phyloP scores from a whole-genome alignment of 805 yeast species.

The Cyberlindnera xylosilytica region DNA sequence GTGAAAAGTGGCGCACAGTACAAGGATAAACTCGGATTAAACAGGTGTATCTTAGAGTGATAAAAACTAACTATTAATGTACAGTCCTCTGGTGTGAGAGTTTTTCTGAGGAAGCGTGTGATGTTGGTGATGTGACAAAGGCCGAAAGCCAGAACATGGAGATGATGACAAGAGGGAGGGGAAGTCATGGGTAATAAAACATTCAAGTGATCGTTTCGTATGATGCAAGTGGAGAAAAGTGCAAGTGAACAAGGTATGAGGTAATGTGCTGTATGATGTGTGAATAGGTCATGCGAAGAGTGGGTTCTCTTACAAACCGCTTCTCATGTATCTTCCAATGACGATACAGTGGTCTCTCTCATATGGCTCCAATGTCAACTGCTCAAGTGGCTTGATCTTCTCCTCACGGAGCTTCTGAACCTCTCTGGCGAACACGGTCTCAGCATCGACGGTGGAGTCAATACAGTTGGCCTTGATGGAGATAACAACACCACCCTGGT shows the following conservation, averaged over 20 bases:
- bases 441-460: constrained; percentile 99
- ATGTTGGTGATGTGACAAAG: not conserved
- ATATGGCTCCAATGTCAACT: constrained; percentile 97
- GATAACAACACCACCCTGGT: constrained; percentile 97
- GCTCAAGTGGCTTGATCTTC: constrained; percentile 97
- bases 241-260: not conserved
- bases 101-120: not conserved
- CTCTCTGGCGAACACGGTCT: constrained; percentile 98
- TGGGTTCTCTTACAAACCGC: constrained; percentile 47
- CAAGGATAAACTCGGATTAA: not conserved
- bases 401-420: constrained; percentile 98
- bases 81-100: not conserved
- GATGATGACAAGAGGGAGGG: not conserved
- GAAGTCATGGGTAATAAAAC: constrained; percentile 2
- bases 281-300: not conserved
- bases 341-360: constrained; percentile 99
- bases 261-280: not conserved
- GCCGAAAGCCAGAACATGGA: not conserved
- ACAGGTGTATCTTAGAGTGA: not conserved
- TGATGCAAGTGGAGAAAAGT: constrained; percentile 3
- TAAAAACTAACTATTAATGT: constrained; percentile 2
- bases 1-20: too few relatives aligned
- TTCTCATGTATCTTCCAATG: constrained; percentile 93
- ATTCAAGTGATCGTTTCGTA: constrained; percentile 9
- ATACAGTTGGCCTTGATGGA: constrained; percentile 99